Evolutionary conservation across 1,284 basidiomycete species (phyloP), one percentile per base, ranked within the genome.

Genomic region (Ustilago hordei): DNA sequence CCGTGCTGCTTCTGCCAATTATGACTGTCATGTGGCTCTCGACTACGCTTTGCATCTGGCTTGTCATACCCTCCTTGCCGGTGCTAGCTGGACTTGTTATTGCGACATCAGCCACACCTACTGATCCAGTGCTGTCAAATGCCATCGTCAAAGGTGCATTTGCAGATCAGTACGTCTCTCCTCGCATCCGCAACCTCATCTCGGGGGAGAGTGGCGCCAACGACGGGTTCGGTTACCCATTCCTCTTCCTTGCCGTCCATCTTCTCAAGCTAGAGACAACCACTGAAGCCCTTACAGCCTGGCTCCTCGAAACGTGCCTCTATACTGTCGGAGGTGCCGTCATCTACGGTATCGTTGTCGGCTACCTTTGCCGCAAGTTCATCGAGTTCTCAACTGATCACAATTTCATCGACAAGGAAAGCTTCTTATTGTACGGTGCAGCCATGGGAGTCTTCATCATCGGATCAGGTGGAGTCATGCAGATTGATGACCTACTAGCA

Each of bases 191-290:
- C 28, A 82, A 83, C 47, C 63, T 83, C 39, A 80, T 83, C 67
- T 81, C 75, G 9, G 82, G 75, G n/a, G 82, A 83, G 64, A 76
- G 70, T 17, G 82, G 82, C n/a, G 70, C 74, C 28, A 83, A 82
- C 50, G 82, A 83, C 34, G 82, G 82, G 34, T 75, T 83, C 13
- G 79, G 69, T 0, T 79, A 79, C 23, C 82, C 81, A 0, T 81
- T 83, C 47, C 69, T 82, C 41, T 82, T 75, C 55, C 65, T 83
- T 17, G 81, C 81, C 38, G 66, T 81, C 1, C 66, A 75, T 19
- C 74, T 82, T 7, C 54, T 83, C 68, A 79, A 80, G 35, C 35
- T 62, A 15, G 55, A 56, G 7, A 57, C 71, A 9, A 75, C 79
- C 19, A 41, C 56, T 1, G 55, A 78, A 28, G 82, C 77, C 2